Conservation (phyloP, 805 yeast genomes). For the Yamadazyma tumulicola region DNA sequence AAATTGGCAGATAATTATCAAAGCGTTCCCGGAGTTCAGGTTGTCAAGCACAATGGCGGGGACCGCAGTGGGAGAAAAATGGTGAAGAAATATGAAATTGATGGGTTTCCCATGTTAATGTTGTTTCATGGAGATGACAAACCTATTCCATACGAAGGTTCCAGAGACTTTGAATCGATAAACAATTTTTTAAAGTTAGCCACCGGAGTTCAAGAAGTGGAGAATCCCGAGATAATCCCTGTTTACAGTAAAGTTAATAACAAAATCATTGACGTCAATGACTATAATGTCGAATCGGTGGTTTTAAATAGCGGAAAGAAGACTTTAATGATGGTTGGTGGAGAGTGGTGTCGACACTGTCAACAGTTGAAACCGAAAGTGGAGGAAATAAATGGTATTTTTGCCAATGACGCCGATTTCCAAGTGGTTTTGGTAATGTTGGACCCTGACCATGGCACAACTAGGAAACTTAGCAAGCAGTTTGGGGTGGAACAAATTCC, state of each 20-base stretch:
- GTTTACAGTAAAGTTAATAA: conserved; percentile 3
- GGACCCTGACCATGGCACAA: conserved; percentile 45
- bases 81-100: conserved; percentile 47
- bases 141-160: conserved; percentile 56
- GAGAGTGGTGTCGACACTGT: conserved; percentile 61
- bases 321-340: conserved; percentile 52
- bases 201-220: conserved; percentile 19
- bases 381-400: conserved; percentile 43
- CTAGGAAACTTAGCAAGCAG: conserved; percentile 35
- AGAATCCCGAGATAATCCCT: conserved; percentile 8
- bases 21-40: conserved; percentile 37
- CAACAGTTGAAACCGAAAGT: conserved; percentile 49
- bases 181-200: conserved; percentile 47
- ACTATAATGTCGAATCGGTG: conserved; percentile 40
- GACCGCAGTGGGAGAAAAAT: conserved; percentile 50
- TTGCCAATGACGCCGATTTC: conserved; percentile 29
- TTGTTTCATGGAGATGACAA: conserved; percentile 50
- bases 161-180: conserved; percentile 48
- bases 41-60: conserved; percentile 54
- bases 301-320: conserved; percentile 31
- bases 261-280: conserved; percentile 19
- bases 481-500: conserved; percentile 51
- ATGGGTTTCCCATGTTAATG: conserved; percentile 65
- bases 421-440: conserved; percentile 11
- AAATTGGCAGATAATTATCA: conserved; percentile 30